These are phyloP conservation scores for Handroanthus guayacan DNA, from an alignment of 257 asterid genomes.

Conservation along the genomic window DNA sequence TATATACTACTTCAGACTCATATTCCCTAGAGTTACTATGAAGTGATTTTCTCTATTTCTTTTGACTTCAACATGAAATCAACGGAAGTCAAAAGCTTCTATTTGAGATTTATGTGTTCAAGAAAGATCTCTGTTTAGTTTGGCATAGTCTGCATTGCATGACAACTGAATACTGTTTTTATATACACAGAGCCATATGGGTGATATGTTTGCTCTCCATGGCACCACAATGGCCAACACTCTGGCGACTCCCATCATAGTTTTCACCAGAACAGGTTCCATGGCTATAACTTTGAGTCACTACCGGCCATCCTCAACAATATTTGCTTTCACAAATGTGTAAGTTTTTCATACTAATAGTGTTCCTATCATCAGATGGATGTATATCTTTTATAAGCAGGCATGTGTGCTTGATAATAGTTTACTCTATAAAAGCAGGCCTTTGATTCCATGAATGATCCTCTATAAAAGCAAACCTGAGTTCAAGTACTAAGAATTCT, in stretches of 20 bases:
- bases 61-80: background rate
- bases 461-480: too few relatives aligned
- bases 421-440: too few relatives aligned
- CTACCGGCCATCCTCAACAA: conserved; percentile 78
- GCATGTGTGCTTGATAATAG: conserved; percentile 17
- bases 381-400: conserved; percentile 6
- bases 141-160: conserved; percentile 2
- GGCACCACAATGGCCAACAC: conserved; percentile 90
- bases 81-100: background rate
- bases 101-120: background rate
- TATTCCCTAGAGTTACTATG: conserved; percentile 11
- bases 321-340: conserved; percentile 93
- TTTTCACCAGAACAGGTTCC: conserved; percentile 96
- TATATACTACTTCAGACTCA: background rate
- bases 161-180: conserved; percentile 24
- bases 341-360: conserved; percentile 43
- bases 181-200: conserved; percentile 81
- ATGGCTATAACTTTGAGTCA: conserved; percentile 92
- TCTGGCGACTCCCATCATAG: conserved; percentile 84
- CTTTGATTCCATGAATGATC: background rate
- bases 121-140: conserved; percentile 1
- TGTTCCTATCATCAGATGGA: conserved; percentile 19
- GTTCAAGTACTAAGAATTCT: background rate
- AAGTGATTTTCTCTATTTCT: background rate
- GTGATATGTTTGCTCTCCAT: conserved; percentile 93